A percentile compares a stretch with the other conserved stretches of the same genome.
phyloP scores from a whole-genome alignment of 1,139 yeast genomes.

The Groenewaldozyma auringiensis region DNA sequence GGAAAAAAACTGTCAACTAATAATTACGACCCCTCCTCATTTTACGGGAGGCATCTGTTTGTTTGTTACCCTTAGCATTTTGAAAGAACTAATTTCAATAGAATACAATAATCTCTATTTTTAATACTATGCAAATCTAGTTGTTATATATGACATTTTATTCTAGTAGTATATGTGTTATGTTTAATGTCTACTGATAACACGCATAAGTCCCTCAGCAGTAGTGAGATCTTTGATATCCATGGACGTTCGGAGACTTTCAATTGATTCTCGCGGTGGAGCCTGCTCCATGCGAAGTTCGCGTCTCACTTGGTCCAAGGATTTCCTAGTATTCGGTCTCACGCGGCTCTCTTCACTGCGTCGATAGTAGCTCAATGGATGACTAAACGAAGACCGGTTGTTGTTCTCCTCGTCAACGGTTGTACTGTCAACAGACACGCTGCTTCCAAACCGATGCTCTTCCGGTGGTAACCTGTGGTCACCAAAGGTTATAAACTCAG shows the following conservation, averaged over 20 bases:
- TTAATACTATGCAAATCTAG: no score
- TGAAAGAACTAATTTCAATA: neutral
- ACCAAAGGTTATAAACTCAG: neutral
- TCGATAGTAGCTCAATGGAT: slow-evolving; percentile 2
- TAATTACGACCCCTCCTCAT: no score
- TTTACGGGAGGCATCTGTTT: no score
- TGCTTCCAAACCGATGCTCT: slow-evolving; percentile 1
- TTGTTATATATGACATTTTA: no score
- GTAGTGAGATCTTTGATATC: slow-evolving; percentile 25
- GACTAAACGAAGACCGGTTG: neutral
- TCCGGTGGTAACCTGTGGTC: neutral
- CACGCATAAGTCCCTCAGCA: slow-evolving; percentile 24
- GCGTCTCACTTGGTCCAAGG: slow-evolving; percentile 18
- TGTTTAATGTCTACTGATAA: slow-evolving; percentile 15
- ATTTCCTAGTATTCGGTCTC: slow-evolving; percentile 7
- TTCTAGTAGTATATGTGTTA: no score
- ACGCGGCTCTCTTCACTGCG: neutral
- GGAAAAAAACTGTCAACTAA: slow-evolving; percentile 37
- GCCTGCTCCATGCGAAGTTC: slow-evolving; percentile 24
- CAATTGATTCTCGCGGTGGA: slow-evolving; percentile 21
- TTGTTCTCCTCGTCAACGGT: neutral
- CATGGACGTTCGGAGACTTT: slow-evolving; percentile 24
- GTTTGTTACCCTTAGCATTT: neutral
- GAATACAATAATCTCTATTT: neutral
- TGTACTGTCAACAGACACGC: neutral